Evolutionary conservation across 1,284 basidiomycete species (phyloP), one percentile per base, ranked within the genome.

Genomic region (Termitomyces sp.): DNA sequence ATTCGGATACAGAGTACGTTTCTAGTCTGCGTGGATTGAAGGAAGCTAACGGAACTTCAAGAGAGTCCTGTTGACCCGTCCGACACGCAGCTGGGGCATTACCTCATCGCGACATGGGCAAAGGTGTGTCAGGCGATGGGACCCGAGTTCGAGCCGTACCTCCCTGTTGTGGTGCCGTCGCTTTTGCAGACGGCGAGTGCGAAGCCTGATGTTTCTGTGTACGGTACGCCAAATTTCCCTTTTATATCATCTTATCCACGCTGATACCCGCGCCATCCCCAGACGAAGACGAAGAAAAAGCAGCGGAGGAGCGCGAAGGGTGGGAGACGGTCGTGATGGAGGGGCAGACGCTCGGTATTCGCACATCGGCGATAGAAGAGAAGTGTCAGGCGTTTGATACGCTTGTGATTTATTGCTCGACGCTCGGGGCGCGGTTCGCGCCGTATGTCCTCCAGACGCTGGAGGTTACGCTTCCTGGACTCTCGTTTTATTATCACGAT

Each of bases 321-420:
- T 91, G 86, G 83, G 87, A 90, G 62, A 86, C 81, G 3, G 76
- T 91, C 57, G 74, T 76, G 8, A 79, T 91, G 73, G 86, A 89
- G 49, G 88, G 88, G 0, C 83, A 83, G 49, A 79, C 81, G 13
- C 75, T 90, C n/a, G 85, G 84, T 1, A 86, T 91, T 55, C 78
- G 83, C 52, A 92, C 89, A 1, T 84, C 87, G 0, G 83, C 83
- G 3, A 83, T 93, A 58, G 89, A 91, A 61, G 91, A 93, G 60
- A 93, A 93, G 66, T 88, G 89, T 52, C 85, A 90, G 61, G 90
- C 91, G 2, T 91, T 92, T 60, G 87, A 91, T 60, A 91, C 88
- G 33, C 75, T 94, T 13, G 81, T 91, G 4, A 85, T 89, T 16
- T 90, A 92, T 62, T 86, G 83, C 56, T 84, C 81, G 35, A 84